Conservation (phyloP, 148 eudicot species). For the Rhododendron griersonianum region DNA sequence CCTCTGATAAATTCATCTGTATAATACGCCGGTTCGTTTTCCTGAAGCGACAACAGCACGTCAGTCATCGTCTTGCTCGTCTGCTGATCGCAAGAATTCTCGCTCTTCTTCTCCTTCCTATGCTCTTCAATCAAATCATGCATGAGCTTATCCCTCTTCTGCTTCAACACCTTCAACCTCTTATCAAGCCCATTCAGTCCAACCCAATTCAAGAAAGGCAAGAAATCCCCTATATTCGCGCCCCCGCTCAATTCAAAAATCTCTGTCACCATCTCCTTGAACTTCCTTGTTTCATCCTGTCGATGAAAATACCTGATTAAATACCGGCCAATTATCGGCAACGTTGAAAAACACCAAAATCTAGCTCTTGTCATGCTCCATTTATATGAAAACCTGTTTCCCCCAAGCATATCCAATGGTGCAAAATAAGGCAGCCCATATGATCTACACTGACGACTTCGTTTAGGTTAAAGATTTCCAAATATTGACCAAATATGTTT, state of each 20-base stretch:
- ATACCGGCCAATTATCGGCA: background rate
- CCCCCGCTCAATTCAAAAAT: background rate
- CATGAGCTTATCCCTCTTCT: conserved; percentile 35
- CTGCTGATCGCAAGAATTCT: background rate
- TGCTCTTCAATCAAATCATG: conserved; percentile 38
- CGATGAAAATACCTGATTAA: background rate
- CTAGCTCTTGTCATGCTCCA: too few species aligned
- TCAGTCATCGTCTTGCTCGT: conserved; percentile 34
- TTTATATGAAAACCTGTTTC: too few species aligned
- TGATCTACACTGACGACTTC: too few species aligned
- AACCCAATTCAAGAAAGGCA: conserved; percentile 27
- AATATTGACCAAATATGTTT: too few species aligned
- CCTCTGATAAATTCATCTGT: conserved; percentile 43
- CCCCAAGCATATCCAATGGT: too few species aligned
- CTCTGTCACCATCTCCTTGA: conserved; percentile 4
- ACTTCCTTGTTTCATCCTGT: background rate
- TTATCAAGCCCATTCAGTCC: conserved; percentile 12
- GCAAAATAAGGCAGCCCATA: too few species aligned
- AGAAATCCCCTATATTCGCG: background rate
- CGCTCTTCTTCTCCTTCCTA: background rate
- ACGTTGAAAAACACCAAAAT: too few species aligned
- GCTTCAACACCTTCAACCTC: conserved; percentile 10
- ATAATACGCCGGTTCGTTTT: conserved; percentile 35
- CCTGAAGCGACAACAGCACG: conserved; percentile 33
- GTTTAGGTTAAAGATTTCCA: too few species aligned